Evolutionary conservation across 352 stramenopile species (phyloP), one percentile per base, ranked within the genome.

Genomic region (Globisporangium paddicum): DNA sequence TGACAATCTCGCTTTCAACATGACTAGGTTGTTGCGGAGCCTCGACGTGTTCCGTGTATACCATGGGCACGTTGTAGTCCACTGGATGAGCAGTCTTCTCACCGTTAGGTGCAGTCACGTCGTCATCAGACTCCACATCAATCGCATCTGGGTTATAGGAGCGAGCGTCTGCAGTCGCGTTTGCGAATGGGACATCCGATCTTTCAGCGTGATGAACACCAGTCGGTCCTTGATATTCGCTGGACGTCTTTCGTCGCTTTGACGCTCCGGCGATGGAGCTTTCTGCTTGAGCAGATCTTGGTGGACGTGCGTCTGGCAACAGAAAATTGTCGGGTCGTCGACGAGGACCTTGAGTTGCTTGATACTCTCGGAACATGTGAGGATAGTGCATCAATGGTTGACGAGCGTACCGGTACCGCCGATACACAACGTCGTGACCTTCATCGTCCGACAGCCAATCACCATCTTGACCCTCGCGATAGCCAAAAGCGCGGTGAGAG

Each of bases 361-460:
- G 28, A 28, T 53, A 52, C 25, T 41, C n/a, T 30, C 32, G 10
- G 51, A 58, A 52, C 38, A 57, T 2, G 18, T 51, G 58, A 32
- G 48, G 40, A 10, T 59, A 54, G 19, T 30, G 49, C 37, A 51
- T 23, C 19, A 40, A 23, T 1, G 56, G 46, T 19, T 62, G 25
- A 16, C 46, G 56, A 51, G 55, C 23, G 45, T 64, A 52, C 5
- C 49, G 49, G 37, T 64, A 52, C 1, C 49, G 58, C 7, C 58
- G 49, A 42, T 64, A 64, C 6, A 64, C 23, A 34, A 64, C 35
- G 7, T 45, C 44, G 9, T 46, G 35, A 0, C 49, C 51, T 26
- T 60, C 51, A 14, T 66, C 60, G 19, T 61, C 60, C 16, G 60
- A 57, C 5, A 66, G 34, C 60, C 60, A 66, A 19, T 55, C 60